Conservation (phyloP, 1,284 basidiomycete genomes). For the Meira miltonrushii region DNA sequence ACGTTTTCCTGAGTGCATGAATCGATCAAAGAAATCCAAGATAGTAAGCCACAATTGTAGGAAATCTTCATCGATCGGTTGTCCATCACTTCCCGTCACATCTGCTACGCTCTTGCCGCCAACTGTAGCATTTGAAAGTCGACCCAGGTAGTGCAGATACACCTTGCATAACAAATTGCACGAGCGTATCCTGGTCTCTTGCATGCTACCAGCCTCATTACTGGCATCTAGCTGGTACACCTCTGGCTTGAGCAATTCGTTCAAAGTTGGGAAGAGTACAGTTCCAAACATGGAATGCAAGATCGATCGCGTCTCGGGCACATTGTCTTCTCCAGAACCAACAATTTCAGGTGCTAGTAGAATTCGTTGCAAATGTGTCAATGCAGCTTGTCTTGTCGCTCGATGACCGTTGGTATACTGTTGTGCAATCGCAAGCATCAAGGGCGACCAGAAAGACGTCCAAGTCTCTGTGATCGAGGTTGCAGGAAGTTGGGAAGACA, state of each 20-base stretch:
- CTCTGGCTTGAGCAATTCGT: slow-evolving; percentile 82
- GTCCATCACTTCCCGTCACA: slow-evolving; percentile 50
- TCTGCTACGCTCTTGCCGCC: neutral
- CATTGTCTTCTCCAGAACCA: slow-evolving; percentile 56
- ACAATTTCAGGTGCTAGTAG: slow-evolving; percentile 71
- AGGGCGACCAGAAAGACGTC: slow-evolving; percentile 72
- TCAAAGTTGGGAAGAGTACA: slow-evolving; percentile 84
- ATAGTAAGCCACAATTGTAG: slow-evolving; percentile 80
- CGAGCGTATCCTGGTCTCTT: slow-evolving; percentile 80
- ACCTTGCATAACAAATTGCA: slow-evolving; percentile 85
- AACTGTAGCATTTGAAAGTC: slow-evolving; percentile 57
- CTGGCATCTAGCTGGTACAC: slow-evolving; percentile 70
- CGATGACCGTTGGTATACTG: slow-evolving; percentile 81
- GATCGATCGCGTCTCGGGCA: slow-evolving; percentile 7
- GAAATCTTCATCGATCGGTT: slow-evolving; percentile 60
- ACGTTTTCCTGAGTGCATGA: slow-evolving; percentile 76
- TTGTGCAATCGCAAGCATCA: slow-evolving; percentile 70
- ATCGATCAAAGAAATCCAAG: slow-evolving; percentile 79
- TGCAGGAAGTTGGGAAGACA: slow-evolving; percentile 27
- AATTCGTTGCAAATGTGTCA: slow-evolving; percentile 78
- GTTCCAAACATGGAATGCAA: slow-evolving; percentile 75
- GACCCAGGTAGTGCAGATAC: slow-evolving; percentile 85
- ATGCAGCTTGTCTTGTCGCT: slow-evolving; percentile 76
- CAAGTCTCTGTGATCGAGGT: slow-evolving; percentile 58
- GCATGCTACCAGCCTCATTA: slow-evolving; percentile 63